Base-by-base conservation (phyloP, 495 filamentous ascomycete genomes). In the Aspergillus sparsus region DNA sequence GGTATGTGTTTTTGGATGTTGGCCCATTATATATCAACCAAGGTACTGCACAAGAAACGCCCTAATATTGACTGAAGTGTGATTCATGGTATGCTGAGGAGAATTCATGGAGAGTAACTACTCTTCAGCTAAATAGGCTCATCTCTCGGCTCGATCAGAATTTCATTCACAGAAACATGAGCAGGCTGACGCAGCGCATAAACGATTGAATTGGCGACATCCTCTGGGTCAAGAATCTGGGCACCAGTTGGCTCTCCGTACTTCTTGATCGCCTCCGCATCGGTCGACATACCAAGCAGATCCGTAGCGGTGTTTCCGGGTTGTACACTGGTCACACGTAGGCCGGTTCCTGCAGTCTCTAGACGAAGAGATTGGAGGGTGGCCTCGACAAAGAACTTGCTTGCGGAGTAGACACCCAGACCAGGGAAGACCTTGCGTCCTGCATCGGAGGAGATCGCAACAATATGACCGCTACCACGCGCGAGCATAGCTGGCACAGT, bases 331-430 rank as follows among this genome's bases (percentile, higher is more conserved):
- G 86, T 88, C 21, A 89, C 84, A 15, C 85, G 77, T 53, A 89
- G 64, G 6, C 87, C 87, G 5, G 77, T 76, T 1, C 87, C 86
- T 0, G 83, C 87, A 0, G 85, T 89, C 77, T 89, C 87, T 13
- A 88, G 70, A 46, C 86, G 83, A 47, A 89, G 68, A 33, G 78
- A 77, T 71, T 89, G 86, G 9, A 89, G 75, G 5, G 85, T 85
- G 0, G 86, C 87, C 67, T 89, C 86, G 44, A 89, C 85, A 72
- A 89, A 89, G 80, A 89, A 88, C 66, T 89, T 89, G 66, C 79
- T 83, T 31, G 85, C 87, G 7, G 82, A 85, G 76, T 89, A 89
- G n/a, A 89, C 86, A 55, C 87, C 87, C 35, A 88, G 74, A 6
- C 87, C 87, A 0, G 87, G 86, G 77, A 89, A 88, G 56, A 88